These are phyloP conservation scores for Nicotiana undulata DNA, from an alignment of 257 asterid genomes.

Conservation along the genomic window DNA sequence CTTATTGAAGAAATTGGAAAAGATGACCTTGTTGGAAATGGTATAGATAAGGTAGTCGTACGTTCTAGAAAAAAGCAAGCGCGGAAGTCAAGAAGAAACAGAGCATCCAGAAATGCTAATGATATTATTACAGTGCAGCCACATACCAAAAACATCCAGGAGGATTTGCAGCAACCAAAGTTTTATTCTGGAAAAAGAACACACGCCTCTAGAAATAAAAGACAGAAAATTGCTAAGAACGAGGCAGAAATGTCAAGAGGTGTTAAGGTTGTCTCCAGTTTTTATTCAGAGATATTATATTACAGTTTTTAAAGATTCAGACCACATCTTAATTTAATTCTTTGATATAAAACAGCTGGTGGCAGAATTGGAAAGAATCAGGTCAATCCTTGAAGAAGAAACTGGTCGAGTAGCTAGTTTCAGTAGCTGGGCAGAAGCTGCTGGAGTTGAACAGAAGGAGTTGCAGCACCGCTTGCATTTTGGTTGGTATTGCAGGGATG, in stretches of 20 bases:
- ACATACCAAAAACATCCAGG: constrained; percentile 8
- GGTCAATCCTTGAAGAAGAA: constrained; percentile 44
- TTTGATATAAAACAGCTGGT: constrained; percentile 42
- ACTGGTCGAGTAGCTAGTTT: constrained; percentile 46
- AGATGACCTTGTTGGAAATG: constrained; percentile 19
- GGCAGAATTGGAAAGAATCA: constrained; percentile 63
- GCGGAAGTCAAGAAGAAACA: constrained; percentile 49
- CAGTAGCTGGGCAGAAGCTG: constrained; percentile 76
- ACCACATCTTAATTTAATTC: constrained; percentile 13
- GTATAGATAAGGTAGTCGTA: constrained; percentile 28
- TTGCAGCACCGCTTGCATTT: constrained; percentile 53
- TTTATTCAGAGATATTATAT: constrained; percentile 4
- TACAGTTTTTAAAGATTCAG: constrained; percentile 13
- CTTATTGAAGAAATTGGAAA: constrained; percentile 27
- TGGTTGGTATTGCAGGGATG: constrained; percentile 82
- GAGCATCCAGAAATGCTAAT: constrained; percentile 19
- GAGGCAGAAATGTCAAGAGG: constrained; percentile 81
- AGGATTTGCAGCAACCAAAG: constrained; percentile 12
- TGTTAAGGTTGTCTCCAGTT: constrained; percentile 57
- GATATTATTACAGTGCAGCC: constrained; percentile 10
- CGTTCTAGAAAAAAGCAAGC: constrained; percentile 50
- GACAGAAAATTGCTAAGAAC: constrained; percentile 40
- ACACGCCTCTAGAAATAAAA: constrained; percentile 33
- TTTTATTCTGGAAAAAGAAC: constrained; percentile 20
- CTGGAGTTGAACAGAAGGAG: constrained; percentile 48